Evolutionary conservation across 768 basidiomycete genomes (phyloP).

Genomic region (Rhodotorula toruloides): DNA sequence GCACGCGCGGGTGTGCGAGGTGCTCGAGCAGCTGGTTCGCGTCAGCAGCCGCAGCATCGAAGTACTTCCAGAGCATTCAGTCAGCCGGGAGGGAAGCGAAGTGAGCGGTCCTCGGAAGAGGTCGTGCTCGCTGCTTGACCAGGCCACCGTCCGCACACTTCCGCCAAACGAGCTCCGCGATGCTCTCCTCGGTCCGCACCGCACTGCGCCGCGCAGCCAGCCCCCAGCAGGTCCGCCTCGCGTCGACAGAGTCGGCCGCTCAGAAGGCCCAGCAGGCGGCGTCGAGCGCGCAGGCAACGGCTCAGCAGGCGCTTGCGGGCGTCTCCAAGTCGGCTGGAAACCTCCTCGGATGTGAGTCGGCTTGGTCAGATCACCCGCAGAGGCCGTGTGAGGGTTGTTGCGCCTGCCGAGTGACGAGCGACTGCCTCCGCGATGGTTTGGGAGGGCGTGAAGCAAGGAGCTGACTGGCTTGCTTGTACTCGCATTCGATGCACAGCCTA

Average conservation of each 20-base stretch:
- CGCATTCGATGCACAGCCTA: constrained; percentile 54
- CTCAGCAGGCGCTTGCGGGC: constrained; percentile 21
- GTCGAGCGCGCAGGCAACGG: constrained; percentile 23
- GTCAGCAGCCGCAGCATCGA: too few species aligned
- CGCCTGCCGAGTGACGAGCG: constrained; percentile 17
- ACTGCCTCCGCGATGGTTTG: constrained; percentile 43
- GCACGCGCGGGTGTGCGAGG: too few species aligned
- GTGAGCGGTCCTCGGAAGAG: too few species aligned
- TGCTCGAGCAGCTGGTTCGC: too few species aligned
- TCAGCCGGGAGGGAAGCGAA: too few species aligned
- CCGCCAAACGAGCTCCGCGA: background rate
- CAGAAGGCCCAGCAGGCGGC: constrained; percentile 28
- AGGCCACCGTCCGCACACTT: background rate
- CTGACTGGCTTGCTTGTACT: background rate
- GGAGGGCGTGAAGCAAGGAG: background rate
- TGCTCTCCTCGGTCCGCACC: constrained; percentile 13
- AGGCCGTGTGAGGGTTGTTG: constrained; percentile 3
- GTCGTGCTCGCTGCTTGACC: background rate
- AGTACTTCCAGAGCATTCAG: too few species aligned
- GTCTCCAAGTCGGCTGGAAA: constrained; percentile 49
- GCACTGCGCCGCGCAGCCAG: constrained; percentile 11
- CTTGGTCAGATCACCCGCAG: background rate
- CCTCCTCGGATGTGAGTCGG: constrained; percentile 54
- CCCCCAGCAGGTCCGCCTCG: constrained; percentile 17
- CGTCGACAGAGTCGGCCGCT: constrained; percentile 22